phyloP scores from a whole-genome alignment of 1,284 basidiomycete genomes.

The Naganishia sp. region DNA sequence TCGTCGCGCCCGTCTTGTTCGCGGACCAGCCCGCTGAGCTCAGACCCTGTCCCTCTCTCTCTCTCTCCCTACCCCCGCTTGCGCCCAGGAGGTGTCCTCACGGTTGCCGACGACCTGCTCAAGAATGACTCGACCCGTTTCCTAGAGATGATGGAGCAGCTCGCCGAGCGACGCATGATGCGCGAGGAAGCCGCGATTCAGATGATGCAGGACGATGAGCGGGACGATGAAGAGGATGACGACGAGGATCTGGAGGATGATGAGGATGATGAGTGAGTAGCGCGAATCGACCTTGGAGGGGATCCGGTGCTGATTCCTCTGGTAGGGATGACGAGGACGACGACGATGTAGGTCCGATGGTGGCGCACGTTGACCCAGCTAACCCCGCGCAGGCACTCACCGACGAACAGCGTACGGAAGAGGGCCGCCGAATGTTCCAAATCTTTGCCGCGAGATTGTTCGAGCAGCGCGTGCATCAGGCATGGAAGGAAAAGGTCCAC shows the following conservation, averaged over 20 bases:
- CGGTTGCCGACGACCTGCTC: constrained; percentile 96
- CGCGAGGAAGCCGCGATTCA: constrained; percentile 87
- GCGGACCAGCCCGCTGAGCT: constrained; percentile 47
- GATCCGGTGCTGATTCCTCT: background rate
- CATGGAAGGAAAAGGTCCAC: constrained; percentile 88
- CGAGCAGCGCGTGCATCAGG: constrained; percentile 92
- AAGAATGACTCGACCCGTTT: constrained; percentile 99
- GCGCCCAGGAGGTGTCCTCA: constrained; percentile 82
- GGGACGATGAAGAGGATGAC: constrained; percentile 58
- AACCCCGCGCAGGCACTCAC: constrained; percentile 45
- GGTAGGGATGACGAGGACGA: constrained; percentile 39
- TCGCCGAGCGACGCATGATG: constrained; percentile 89
- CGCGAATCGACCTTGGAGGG: background rate
- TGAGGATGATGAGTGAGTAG: constrained; percentile 52
- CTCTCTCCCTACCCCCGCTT: constrained; percentile 34
- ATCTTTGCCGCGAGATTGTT: constrained; percentile 99
- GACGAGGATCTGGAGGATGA: constrained; percentile 53
- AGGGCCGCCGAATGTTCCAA: constrained; percentile 98
- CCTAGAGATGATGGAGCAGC: constrained; percentile 99
- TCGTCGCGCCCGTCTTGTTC: constrained; percentile 12
- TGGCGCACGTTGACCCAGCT: background rate
- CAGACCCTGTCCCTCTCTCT: constrained; percentile 31
- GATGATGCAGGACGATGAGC: constrained; percentile 64
- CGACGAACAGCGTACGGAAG: constrained; percentile 86
- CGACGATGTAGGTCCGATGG: constrained; percentile 28